Evolutionary conservation across 345 rosid species (phyloP), one percentile per base, ranked within the genome.

Genomic region (Gynandropsis gynandra): DNA sequence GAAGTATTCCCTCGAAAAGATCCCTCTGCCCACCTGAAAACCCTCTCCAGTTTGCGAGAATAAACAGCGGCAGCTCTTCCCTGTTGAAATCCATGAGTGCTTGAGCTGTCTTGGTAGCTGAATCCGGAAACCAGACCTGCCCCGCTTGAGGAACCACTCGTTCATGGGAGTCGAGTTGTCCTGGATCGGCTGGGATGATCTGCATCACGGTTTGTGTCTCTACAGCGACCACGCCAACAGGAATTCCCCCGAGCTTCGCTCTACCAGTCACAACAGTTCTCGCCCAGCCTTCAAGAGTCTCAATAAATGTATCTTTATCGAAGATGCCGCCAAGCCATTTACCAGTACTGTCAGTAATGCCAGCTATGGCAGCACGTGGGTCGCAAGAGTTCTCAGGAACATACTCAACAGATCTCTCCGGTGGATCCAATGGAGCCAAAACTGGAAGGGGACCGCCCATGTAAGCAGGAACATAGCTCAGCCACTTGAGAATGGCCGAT

Each of bases 61-160:
- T 88, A 74, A 92, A 88, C 63, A 92, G 76, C 0, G 99, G 99
- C 54, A 92, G 86, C 78, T 73, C 97, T 72, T 92, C 99, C 58
- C 68, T 66, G 77, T 92, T 83, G 71, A 92, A 92, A 81, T 92
- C 99, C 74, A 92, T 67, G 56, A 92, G 69, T 0, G 99, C 97
- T 68, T 92, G 99, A 45, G 97, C 94, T 10, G 97, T 92, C 80
- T 92, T 92, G 55, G 79, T 73, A 5, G 99, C 99, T 20, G 99
- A 92, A 80, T 88, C 99, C 18, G 99, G 99, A 69, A 92, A 92
- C 99, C 99, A 92, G 58, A 92, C 99, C 76, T 92, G 99, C 49
- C 99, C 99, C 52, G 99, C 99, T 74, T 88, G 97, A 0, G 99
- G 95, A 52, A 88, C 99, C 38, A 92, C 90, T 70, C 95, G 75